Percentiles rank a stretch among this genome's conserved stretches.
Conservation (phyloP, 352 stramenopile genomes). For the Phytophthora boehmeriae region DNA sequence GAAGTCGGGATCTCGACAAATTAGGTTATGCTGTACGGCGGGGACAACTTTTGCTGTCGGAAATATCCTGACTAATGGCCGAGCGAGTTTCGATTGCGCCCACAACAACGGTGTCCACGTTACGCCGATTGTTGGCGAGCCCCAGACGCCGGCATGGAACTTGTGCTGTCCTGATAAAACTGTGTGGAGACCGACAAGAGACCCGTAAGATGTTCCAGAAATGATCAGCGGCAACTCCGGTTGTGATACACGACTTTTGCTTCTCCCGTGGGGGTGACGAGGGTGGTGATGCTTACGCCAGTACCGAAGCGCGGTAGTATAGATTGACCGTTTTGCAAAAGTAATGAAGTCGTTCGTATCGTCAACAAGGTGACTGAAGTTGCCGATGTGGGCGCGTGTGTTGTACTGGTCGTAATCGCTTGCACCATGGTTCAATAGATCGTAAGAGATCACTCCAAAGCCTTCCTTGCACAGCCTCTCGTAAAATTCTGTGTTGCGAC, state of each 20-base stretch:
- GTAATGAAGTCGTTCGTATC: conserved; percentile 52
- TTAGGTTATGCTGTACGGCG: conserved; percentile 35
- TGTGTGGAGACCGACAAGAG: conserved; percentile 47
- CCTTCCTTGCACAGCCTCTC: conserved; percentile 48
- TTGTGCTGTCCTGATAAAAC: conserved; percentile 43
- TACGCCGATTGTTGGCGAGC: conserved; percentile 38
- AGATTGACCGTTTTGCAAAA: conserved; percentile 41
- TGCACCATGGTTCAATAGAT: conserved; percentile 55
- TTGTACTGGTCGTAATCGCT: conserved; percentile 43
- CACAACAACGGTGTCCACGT: conserved; percentile 45
- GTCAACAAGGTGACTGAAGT: conserved; percentile 48
- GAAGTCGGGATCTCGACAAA: conserved; percentile 43
- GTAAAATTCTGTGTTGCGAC: conserved; percentile 54
- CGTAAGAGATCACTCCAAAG: conserved; percentile 64
- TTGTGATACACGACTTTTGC: conserved; percentile 19
- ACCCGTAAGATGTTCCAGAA: conserved; percentile 42
- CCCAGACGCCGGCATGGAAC: conserved; percentile 45
- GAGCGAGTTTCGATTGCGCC: conserved; percentile 40
- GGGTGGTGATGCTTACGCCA: conserved; percentile 40
- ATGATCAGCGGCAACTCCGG: conserved; percentile 46
- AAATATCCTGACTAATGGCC: conserved; percentile 35
- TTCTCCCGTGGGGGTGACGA: conserved; percentile 30
- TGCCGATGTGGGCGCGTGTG: conserved; percentile 38
- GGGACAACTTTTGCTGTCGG: conserved; percentile 48
- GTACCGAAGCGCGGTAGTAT: conserved; percentile 35